phyloP scores from a whole-genome alignment of 2,329 filamentous ascomycete genomes.

The Pestalotiopsis sp. region DNA sequence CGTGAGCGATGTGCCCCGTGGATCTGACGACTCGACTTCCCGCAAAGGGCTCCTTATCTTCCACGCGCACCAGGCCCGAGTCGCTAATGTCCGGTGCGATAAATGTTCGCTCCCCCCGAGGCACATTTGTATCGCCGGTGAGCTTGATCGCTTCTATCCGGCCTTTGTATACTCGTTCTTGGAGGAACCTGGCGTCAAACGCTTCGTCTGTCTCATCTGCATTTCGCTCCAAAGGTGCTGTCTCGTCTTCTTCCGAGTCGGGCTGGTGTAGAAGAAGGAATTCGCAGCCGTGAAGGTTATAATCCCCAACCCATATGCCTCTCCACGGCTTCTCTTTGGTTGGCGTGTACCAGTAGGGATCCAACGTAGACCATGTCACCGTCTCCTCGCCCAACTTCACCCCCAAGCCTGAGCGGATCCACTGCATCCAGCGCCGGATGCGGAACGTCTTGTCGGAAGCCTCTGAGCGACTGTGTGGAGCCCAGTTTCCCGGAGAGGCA shows the following conservation, averaged over 20 bases:
- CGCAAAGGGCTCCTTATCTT: constrained; percentile 68
- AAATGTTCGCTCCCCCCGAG: constrained; percentile 83
- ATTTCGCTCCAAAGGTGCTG: constrained; percentile 40
- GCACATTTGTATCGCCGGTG: constrained; percentile 89
- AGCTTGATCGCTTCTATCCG: constrained; percentile 84
- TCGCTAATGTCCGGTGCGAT: constrained; percentile 75
- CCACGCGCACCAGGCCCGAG: constrained; percentile 63
- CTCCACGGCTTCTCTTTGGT: constrained; percentile 80
- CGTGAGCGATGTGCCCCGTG: constrained; percentile 75
- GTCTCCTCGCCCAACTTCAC: constrained; percentile 57
- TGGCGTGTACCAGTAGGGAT: constrained; percentile 75
- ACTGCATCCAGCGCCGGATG: constrained; percentile 76
- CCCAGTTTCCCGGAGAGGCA: constrained; percentile 26
- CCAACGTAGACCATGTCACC: constrained; percentile 71
- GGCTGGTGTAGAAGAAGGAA: constrained; percentile 83
- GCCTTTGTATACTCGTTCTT: constrained; percentile 60
- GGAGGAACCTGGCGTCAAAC: constrained; percentile 46
- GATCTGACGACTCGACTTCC: constrained; percentile 75
- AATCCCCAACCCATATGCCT: constrained; percentile 92
- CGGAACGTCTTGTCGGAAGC: constrained; percentile 73
- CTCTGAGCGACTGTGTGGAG: constrained; percentile 50
- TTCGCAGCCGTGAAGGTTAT: constrained; percentile 84
- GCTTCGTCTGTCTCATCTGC: constrained; percentile 45
- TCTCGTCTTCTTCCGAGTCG: constrained; percentile 47
- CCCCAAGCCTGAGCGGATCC: constrained; percentile 45